Conservation (phyloP, 2,329 filamentous ascomycete species). For the Xylariaceae sp. region DNA sequence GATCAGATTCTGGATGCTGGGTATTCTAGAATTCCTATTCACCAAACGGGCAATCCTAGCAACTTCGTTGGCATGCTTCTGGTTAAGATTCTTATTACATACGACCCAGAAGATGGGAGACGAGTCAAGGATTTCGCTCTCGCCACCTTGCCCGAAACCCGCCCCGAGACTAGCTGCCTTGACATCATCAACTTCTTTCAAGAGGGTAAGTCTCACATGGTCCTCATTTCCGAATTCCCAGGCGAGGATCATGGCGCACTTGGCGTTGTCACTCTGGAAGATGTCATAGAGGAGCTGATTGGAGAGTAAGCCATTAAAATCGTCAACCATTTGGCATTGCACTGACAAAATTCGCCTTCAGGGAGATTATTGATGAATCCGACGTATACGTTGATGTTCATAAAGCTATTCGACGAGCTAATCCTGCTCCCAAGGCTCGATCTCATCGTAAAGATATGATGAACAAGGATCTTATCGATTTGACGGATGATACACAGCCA, state of each 20-base stretch:
- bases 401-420: constrained; percentile 88
- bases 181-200: constrained; percentile 99
- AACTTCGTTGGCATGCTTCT: constrained; percentile 98
- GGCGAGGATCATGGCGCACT: constrained; percentile 88
- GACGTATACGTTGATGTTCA: constrained; percentile 98
- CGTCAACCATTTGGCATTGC: constrained; percentile 4
- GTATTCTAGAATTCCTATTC: constrained; percentile 93
- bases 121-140: constrained; percentile 86
- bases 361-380: constrained; percentile 97
- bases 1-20: constrained; percentile 88
- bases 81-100: constrained; percentile 98
- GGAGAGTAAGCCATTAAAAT: constrained; percentile 66
- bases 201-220: constrained; percentile 98
- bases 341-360: background rate
- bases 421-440: constrained; percentile 75
- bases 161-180: constrained; percentile 90
- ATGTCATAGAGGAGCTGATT: constrained; percentile 97
- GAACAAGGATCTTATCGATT: constrained; percentile 39
- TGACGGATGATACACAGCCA: constrained; percentile 30
- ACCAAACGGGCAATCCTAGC: constrained; percentile 73
- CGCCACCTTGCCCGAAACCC: constrained; percentile 90
- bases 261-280: constrained; percentile 92
- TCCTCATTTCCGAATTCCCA: constrained; percentile 83
- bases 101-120: constrained; percentile 89
- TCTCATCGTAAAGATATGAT: constrained; percentile 39